Evolutionary conservation across 257 asterid species (phyloP).

Genomic region (Capsicum chinense): DNA sequence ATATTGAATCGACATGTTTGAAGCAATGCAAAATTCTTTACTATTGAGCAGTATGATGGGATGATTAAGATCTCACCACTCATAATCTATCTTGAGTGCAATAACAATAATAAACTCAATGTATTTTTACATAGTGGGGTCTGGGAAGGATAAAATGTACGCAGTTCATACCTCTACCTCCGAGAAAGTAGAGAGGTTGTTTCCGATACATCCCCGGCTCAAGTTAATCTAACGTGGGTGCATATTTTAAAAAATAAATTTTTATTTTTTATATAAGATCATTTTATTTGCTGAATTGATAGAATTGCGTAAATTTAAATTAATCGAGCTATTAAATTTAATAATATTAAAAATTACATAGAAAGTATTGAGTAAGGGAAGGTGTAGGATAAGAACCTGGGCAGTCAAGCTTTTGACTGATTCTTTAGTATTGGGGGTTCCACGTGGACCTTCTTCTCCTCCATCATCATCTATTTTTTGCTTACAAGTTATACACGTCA

Average conservation of each 20-base stretch:
- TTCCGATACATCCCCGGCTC: no score
- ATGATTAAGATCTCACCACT: background rate
- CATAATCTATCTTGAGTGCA: background rate
- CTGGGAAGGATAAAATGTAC: no score
- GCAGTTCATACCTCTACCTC: no score
- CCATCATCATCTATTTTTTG: conserved; percentile 69
- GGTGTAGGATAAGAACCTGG: conserved; percentile 67
- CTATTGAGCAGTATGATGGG: background rate
- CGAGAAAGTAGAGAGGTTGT: no score
- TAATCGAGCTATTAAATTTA: background rate
- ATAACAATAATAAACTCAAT: no score
- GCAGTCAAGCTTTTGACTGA: conserved; percentile 97
- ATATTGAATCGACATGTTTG: background rate
- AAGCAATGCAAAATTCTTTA: background rate
- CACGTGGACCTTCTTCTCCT: conserved; percentile 77
- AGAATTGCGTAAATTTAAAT: background rate
- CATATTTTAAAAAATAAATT: background rate
- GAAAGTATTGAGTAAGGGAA: background rate
- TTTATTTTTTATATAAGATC: background rate
- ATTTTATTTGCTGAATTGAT: background rate
- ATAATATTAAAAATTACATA: background rate
- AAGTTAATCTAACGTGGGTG: background rate
- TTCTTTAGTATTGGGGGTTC: conserved; percentile 86
- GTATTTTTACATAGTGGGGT: no score
- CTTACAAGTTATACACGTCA: conserved; percentile 98